Conservation (phyloP, 805 yeast species). For the Candida methanosorbosa region DNA sequence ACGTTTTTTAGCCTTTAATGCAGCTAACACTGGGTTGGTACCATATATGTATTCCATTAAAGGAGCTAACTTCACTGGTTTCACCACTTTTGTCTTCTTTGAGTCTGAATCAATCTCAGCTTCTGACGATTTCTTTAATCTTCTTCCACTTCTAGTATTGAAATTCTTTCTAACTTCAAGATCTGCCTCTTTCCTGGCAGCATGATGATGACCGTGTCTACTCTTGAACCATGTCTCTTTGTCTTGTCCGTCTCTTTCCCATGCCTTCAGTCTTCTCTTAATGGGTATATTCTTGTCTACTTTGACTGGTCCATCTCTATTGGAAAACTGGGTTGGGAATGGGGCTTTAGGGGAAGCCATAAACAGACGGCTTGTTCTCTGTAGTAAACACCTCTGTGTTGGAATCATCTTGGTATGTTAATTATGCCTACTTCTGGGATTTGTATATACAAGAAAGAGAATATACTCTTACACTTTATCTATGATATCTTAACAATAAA, state of each 20-base stretch:
- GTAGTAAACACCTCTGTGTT: too few relatives aligned
- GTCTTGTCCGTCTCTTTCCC: slow-evolving; percentile 55
- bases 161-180: background rate
- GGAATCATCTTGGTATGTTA: too few relatives aligned
- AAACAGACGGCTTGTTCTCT: too few relatives aligned
- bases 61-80: slow-evolving; percentile 26
- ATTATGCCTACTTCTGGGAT: too few relatives aligned
- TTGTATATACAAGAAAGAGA: too few relatives aligned
- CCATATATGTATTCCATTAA: slow-evolving; percentile 69
- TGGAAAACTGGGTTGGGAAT: slow-evolving; percentile 9
- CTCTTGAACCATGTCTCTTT: slow-evolving; percentile 55
- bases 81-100: slow-evolving; percentile 1
- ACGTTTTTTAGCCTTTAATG: slow-evolving; percentile 49
- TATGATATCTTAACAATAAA: too few relatives aligned
- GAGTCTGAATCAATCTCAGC: background rate
- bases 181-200: slow-evolving; percentile 11
- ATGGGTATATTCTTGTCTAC: slow-evolving; percentile 39
- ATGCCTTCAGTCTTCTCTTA: slow-evolving; percentile 40
- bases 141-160: background rate
- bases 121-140: background rate
- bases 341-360: slow-evolving; percentile 24
- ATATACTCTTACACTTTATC: too few relatives aligned
- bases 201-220: slow-evolving; percentile 62
- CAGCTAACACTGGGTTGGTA: slow-evolving; percentile 65
- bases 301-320: background rate